Percentiles rank a stretch among this genome's conserved stretches.
Evolutionary conservation across 2,329 filamentous ascomycete species (phyloP).

Genomic region (Xylariaceae sp.): DNA sequence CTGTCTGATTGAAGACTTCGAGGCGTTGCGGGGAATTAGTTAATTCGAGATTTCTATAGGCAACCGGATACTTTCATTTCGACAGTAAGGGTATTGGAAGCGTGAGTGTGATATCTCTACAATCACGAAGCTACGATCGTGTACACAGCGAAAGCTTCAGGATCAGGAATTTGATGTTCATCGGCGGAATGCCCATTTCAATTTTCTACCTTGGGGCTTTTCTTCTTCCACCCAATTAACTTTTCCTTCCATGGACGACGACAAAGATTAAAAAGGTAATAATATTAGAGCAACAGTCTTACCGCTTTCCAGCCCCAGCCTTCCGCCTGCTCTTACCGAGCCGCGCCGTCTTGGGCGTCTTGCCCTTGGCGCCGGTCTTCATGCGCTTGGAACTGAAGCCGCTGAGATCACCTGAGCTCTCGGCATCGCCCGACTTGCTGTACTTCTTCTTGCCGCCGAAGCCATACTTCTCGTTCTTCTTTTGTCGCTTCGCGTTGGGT

Average conservation of each 20-base stretch:
- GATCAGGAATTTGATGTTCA: no score
- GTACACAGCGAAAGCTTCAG: no score
- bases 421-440: constrained; percentile 82
- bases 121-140: no score
- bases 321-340: constrained; percentile 50
- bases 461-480: constrained; percentile 92
- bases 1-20: no score
- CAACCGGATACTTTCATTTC: no score
- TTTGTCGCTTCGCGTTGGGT: constrained; percentile 69
- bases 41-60: no score
- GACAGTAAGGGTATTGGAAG: no score
- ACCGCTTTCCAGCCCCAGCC: constrained; percentile 37
- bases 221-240: not conserved
- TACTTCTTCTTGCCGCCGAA: constrained; percentile 95
- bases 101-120: no score
- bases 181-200: no score
- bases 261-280: not conserved
- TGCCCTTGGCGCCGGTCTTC: constrained; percentile 52
- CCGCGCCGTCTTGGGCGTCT: constrained; percentile 37
- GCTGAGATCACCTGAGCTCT: constrained; percentile 72
- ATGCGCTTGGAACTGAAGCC: constrained; percentile 80
- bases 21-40: no score
- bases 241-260: not conserved
- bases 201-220: no score
- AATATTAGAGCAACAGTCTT: not conserved